Base-by-base conservation (phyloP, 345 rosid species). In the Euphorbia lathyris region DNA sequence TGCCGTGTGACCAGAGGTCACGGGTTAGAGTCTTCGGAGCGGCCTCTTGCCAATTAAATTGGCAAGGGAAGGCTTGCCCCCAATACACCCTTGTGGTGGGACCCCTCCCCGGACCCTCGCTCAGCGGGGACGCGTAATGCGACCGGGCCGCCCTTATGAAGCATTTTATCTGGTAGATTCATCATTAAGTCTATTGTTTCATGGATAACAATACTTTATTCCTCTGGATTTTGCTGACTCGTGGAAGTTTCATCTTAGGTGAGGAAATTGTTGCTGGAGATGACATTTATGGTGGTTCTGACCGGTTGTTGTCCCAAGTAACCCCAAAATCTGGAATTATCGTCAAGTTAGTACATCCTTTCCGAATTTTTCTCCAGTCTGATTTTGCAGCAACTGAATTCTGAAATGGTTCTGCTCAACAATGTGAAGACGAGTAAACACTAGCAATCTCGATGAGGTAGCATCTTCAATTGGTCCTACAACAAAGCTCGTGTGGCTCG, bases 251-350 rank as follows among this genome's bases (percentile, higher is more conserved):
- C 34, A 65, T 50, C 26, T 60, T 65, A 91, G 99, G 98, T 25
- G 81, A 83, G 70, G 98, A 95, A 79, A 85, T 92, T 83, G 90
- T 92, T 69, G 99, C 96, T 40, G 97, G 96, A 65, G 97, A 96
- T 75, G 98, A 92, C 79, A 58, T 96, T 8, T 96, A 96, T 80
- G 97, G 98, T 59, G 98, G 98, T 63, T 87, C 99, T 20, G 98
- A 96, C 75, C 84, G 96, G 53, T 85, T 96, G 76, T 76, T 90
- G 77, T 88, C 98, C n/a, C 88, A 79, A 86, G 88, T 96, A 30
- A 74, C 88, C 75, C 96, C 97, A 67, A 87, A 80, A 89, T 56
- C 76, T 68, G 97, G 97, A 64, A 72, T 92, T 76, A 71, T 81
- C 69, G 89, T 96, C 47, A 96, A 84, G 99, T 92, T 53, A 87